Evolutionary conservation across 345 rosid species (phyloP).

Genomic region (Acer campestre): DNA sequence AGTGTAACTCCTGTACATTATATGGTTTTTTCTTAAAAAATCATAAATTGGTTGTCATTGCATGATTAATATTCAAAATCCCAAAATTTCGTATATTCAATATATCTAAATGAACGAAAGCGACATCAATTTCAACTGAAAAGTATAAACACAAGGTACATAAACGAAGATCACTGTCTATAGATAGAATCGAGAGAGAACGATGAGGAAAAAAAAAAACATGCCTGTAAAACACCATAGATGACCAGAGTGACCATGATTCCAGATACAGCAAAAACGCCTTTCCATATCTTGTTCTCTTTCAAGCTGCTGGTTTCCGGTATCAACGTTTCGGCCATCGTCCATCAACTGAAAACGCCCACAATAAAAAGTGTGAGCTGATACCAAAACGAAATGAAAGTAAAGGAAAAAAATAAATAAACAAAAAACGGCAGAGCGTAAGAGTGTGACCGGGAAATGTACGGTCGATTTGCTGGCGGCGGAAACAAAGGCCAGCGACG

Average conservation of each 20-base stretch:
- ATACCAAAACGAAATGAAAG: background rate
- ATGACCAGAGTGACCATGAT: slow-evolving; percentile 93
- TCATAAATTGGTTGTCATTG: background rate
- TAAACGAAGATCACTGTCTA: background rate
- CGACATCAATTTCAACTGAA: background rate
- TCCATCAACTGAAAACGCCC: slow-evolving; percentile 37
- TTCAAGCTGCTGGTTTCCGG: slow-evolving; percentile 34
- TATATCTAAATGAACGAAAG: background rate
- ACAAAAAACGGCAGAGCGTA: background rate
- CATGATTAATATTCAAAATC: background rate
- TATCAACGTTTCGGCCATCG: slow-evolving; percentile 64
- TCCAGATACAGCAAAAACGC: slow-evolving; percentile 73
- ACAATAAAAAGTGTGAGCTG: background rate
- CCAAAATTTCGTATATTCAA: background rate
- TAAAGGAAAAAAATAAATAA: background rate
- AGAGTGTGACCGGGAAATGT: background rate
- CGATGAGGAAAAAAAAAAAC: background rate
- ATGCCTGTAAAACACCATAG: slow-evolving; percentile 89
- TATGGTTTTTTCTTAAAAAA: background rate
- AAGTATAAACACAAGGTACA: background rate
- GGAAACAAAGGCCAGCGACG: background rate
- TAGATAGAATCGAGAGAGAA: background rate
- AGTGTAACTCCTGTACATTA: background rate
- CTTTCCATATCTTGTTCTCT: slow-evolving; percentile 71
- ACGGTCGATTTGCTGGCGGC: background rate